Conservation (phyloP, 2,329 filamentous ascomycete species). For the Aureobasidium zeae region DNA sequence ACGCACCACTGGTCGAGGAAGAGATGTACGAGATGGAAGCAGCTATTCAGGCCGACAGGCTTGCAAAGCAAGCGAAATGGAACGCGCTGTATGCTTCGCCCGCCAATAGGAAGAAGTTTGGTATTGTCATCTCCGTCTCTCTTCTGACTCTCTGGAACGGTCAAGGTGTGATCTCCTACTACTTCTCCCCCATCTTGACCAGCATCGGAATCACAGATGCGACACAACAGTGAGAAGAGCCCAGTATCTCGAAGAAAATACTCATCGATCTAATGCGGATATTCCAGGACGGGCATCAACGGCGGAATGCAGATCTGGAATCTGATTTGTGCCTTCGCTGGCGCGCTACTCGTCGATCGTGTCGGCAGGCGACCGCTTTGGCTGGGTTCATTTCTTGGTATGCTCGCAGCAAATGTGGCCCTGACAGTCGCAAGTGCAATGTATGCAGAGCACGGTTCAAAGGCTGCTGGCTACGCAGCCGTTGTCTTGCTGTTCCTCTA, state of each 20-base stretch:
- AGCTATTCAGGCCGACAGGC: constrained; percentile 46
- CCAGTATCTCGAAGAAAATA: too few relatives aligned
- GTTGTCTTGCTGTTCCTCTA: constrained; percentile 38
- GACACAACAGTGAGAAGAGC: constrained; percentile 28
- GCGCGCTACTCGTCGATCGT: constrained; percentile 35
- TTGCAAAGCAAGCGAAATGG: constrained; percentile 32
- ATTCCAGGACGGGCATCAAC: constrained; percentile 35
- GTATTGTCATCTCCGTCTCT: constrained; percentile 32
- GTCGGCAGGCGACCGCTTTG: constrained; percentile 37
- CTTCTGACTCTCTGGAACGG: constrained; percentile 34
- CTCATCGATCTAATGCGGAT: too few relatives aligned
- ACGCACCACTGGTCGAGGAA: constrained; percentile 46
- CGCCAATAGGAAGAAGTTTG: constrained; percentile 31
- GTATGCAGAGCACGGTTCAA: constrained; percentile 27
- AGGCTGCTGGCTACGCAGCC: constrained; percentile 30
- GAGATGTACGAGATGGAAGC: constrained; percentile 53
- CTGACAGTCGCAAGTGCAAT: constrained; percentile 34
- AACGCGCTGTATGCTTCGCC: constrained; percentile 19
- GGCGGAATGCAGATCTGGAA: constrained; percentile 33
- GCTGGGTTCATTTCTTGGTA: constrained; percentile 34
- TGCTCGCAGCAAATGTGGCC: constrained; percentile 37
- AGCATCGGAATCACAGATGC: constrained; percentile 31
- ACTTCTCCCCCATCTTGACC: constrained; percentile 21
- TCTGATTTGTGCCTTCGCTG: constrained; percentile 29
- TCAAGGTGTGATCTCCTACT: constrained; percentile 29